Conservation (phyloP, 2,329 filamentous ascomycete species). For the Coniochaeta sp. region DNA sequence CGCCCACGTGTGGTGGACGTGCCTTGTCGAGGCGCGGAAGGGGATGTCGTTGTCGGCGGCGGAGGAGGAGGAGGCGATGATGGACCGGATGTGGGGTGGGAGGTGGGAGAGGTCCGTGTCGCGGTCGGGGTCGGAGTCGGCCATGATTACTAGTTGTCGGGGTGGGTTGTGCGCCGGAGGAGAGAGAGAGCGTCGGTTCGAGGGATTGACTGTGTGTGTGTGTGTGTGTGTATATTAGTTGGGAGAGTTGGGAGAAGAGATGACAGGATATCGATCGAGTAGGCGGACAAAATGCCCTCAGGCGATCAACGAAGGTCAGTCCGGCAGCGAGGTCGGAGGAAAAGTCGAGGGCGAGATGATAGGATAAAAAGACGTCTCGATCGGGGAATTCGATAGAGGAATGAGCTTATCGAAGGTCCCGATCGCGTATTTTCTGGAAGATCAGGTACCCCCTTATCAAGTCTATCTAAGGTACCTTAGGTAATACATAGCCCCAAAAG, state of each 20-base stretch:
- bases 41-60: constrained; percentile 37
- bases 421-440: not conserved
- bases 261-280: too few relatives aligned
- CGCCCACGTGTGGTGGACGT: constrained; percentile 90
- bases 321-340: too few relatives aligned
- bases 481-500: too few relatives aligned
- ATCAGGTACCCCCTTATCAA: not conserved
- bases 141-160: not conserved
- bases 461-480: too few relatives aligned
- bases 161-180: not conserved
- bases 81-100: not conserved
- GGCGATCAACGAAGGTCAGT: too few relatives aligned
- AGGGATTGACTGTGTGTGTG: too few relatives aligned
- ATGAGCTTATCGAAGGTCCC: not conserved
- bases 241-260: not conserved
- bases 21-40: constrained; percentile 65
- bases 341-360: too few relatives aligned
- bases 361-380: too few relatives aligned
- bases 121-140: not conserved
- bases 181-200: not conserved
- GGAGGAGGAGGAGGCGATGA: not conserved
- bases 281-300: too few relatives aligned
- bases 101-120: constrained; percentile 3
- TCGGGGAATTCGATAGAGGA: too few relatives aligned
- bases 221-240: too few relatives aligned